Conservation (phyloP, 352 stramenopile species). For the Globisporangium recalcitrans region DNA sequence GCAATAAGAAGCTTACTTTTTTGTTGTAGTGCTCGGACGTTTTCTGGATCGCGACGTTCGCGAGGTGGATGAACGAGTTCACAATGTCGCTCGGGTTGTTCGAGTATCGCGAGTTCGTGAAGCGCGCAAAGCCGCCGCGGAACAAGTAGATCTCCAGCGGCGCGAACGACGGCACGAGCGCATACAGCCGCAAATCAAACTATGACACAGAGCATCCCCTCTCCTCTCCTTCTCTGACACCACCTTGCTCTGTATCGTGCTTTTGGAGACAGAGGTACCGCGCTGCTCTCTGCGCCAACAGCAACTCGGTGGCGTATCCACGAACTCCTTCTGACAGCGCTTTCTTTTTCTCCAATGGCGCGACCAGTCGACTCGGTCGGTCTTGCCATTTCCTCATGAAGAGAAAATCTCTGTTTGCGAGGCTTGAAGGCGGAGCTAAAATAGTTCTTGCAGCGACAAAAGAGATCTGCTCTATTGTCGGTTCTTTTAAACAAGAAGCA, state of each 20-base stretch:
- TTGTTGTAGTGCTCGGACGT: constrained; percentile 93
- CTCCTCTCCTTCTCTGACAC: constrained; percentile 8
- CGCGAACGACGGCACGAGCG: constrained; percentile 89
- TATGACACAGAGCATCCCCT: constrained; percentile 8
- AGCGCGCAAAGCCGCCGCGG: constrained; percentile 87
- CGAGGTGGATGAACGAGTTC: constrained; percentile 92
- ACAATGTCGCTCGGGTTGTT: constrained; percentile 86
- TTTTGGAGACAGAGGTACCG: not conserved
- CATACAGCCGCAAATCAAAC: constrained; percentile 93
- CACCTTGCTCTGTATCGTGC: not conserved
- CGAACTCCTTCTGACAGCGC: not conserved
- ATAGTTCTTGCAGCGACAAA: not conserved
- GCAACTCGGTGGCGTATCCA: not conserved
- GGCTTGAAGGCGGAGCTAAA: not conserved
- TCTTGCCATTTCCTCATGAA: no score
- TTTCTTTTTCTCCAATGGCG: not conserved
- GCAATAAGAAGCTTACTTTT: constrained; percentile 17
- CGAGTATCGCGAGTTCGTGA: constrained; percentile 89
- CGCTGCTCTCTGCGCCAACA: not conserved
- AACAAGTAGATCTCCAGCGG: constrained; percentile 92
- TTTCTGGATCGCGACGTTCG: constrained; percentile 94
- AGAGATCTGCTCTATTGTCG: not conserved
- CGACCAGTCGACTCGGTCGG: constrained; percentile 8
- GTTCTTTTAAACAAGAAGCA: constrained; percentile 5
- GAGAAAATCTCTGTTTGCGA: no score